Percentiles rank a stretch among this genome's conserved stretches.
Conservation (phyloP, 2,329 filamentous ascomycete species). For the Cladosporium oxysporum region DNA sequence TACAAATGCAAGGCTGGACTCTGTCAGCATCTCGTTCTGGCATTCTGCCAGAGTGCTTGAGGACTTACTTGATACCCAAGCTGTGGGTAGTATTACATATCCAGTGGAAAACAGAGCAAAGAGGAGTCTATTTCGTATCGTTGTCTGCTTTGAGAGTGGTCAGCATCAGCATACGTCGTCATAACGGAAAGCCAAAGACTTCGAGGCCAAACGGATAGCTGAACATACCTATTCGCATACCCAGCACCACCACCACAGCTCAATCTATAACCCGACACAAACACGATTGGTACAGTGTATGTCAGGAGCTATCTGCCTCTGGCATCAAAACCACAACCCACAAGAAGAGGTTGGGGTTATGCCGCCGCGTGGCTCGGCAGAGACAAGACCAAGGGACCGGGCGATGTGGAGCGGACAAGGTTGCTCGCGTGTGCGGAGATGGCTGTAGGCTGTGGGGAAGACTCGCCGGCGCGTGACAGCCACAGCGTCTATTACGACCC, state of each 20-base stretch:
- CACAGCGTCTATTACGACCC: slow-evolving; percentile 12
- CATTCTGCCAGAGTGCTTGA: not conserved
- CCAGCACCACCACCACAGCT: slow-evolving; percentile 26
- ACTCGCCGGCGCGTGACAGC: slow-evolving; percentile 15
- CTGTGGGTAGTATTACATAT: slow-evolving; percentile 35
- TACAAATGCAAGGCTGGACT: slow-evolving; percentile 30
- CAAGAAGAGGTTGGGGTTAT: slow-evolving; percentile 16
- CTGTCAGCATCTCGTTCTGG: slow-evolving; percentile 3
- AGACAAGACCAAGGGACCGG: slow-evolving; percentile 3
- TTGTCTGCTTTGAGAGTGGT: slow-evolving; percentile 23
- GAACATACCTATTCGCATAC: slow-evolving; percentile 34
- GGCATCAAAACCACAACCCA: slow-evolving; percentile 1
- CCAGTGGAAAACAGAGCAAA: slow-evolving; percentile 26
- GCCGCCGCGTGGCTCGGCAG: slow-evolving; percentile 17
- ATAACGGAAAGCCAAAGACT: slow-evolving; percentile 2
- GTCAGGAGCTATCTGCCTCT: slow-evolving; percentile 5
- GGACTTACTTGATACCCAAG: slow-evolving; percentile 15
- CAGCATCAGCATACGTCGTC: slow-evolving; percentile 17
- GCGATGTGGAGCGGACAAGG: slow-evolving; percentile 15
- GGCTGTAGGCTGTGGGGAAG: slow-evolving; percentile 19
- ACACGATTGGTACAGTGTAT: slow-evolving; percentile 21
- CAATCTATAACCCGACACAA: slow-evolving; percentile 23
- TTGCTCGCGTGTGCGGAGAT: slow-evolving; percentile 19
- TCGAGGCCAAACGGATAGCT: not conserved
- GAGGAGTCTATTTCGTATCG: slow-evolving; percentile 29